Percentiles rank a stretch among this genome's conserved stretches.
Evolutionary conservation across 139 green algal genomes (phyloP).

Genomic region (Choricystis sp.): DNA sequence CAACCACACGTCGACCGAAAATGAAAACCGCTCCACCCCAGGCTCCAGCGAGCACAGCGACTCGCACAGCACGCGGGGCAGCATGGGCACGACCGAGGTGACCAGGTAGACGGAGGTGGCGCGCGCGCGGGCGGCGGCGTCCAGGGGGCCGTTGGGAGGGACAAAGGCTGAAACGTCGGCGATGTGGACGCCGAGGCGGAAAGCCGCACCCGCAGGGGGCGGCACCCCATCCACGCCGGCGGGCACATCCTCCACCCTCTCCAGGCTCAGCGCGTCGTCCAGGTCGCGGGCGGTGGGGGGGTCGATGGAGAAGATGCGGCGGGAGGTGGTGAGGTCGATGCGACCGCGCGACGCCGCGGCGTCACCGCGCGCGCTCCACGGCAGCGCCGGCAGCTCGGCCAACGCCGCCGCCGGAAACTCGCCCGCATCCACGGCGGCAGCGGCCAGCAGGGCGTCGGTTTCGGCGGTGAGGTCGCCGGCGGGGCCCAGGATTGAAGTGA

Average conservation of each 20-base stretch:
- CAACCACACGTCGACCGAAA: conserved; percentile 38
- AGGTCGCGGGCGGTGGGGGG: conserved; percentile 62
- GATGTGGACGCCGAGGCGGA: conserved; percentile 74
- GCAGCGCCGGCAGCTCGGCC: conserved; percentile 58
- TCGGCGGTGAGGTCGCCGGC: conserved; percentile 22
- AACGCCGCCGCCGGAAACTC: conserved; percentile 39
- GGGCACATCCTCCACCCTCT: conserved; percentile 14
- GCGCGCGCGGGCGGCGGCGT: conserved; percentile 45
- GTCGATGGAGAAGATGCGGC: conserved; percentile 67
- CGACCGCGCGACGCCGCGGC: conserved; percentile 37
- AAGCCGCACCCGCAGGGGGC: conserved; percentile 4
- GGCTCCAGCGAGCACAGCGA: conserved; percentile 71
- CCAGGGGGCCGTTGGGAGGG: conserved; percentile 42
- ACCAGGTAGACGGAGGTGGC: conserved; percentile 46
- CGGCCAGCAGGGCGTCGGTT: conserved; percentile 11
- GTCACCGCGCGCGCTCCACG: conserved; percentile 58
- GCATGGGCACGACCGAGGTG: conserved; percentile 66
- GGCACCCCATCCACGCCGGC: not conserved
- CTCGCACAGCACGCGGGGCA: conserved; percentile 75
- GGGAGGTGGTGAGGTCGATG: conserved; percentile 43
- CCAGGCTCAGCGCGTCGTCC: conserved; percentile 75
- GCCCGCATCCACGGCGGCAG: conserved; percentile 11
- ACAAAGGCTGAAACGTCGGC: conserved; percentile 78
- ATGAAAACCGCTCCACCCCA: conserved; percentile 60
- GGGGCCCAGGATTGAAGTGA: conserved; percentile 35